Evolutionary conservation across 768 basidiomycete genomes (phyloP).

Genomic region (Cubamyces lactineus): DNA sequence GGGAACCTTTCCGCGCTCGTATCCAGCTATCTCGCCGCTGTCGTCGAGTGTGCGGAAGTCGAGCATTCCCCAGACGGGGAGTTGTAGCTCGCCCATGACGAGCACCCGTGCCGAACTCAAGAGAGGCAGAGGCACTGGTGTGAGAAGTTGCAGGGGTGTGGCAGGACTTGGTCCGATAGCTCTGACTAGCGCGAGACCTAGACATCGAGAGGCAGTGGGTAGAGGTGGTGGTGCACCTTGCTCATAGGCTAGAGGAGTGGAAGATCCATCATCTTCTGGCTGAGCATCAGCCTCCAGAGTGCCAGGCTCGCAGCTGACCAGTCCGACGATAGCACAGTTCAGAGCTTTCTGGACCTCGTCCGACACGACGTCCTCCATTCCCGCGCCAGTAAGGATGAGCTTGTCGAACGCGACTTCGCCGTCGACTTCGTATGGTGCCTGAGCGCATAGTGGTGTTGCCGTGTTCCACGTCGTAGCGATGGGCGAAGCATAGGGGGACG

Average conservation of each 20-base stretch:
- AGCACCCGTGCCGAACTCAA: conserved; percentile 52
- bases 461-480: conserved; percentile 66
- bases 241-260: conserved; percentile 53
- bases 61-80: conserved; percentile 87
- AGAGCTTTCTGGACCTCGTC: conserved; percentile 72
- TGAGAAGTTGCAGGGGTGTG: conserved; percentile 71
- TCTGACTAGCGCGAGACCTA: conserved; percentile 81
- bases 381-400: conserved; percentile 71
- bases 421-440: conserved; percentile 74
- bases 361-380: conserved; percentile 75
- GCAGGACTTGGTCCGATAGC: conserved; percentile 53
- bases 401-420: conserved; percentile 57
- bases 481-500: conserved; percentile 22
- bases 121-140: conserved; percentile 61
- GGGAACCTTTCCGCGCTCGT: conserved; percentile 62
- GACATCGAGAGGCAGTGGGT: conserved; percentile 62
- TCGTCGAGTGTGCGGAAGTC: conserved; percentile 56
- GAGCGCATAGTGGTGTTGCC: conserved; percentile 64
- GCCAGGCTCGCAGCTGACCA: conserved; percentile 58
- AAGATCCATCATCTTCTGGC: not conserved
- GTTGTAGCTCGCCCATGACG: conserved; percentile 86
- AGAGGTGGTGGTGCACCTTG: conserved; percentile 58
- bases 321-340: conserved; percentile 79
- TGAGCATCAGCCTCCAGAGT: conserved; percentile 37
- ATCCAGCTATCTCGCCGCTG: conserved; percentile 54